Evolutionary conservation across 2,329 filamentous ascomycete species (phyloP).

Genomic region (Acrodontium crateriforme): DNA sequence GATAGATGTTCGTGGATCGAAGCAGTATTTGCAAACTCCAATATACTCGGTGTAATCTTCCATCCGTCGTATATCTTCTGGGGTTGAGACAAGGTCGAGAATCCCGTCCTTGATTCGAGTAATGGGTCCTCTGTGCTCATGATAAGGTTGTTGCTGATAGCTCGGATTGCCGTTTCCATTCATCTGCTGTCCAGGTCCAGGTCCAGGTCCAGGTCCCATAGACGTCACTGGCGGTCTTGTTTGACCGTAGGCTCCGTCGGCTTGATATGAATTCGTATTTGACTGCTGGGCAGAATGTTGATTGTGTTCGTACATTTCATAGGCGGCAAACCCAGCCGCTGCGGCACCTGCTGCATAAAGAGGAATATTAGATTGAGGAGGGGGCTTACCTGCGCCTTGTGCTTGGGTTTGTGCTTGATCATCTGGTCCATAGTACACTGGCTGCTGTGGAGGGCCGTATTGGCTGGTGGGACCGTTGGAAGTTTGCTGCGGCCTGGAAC

Average conservation of each 20-base stretch:
- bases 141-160: constrained; percentile 18
- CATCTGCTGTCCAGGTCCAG: constrained; percentile 3
- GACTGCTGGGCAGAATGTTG: constrained; percentile 3
- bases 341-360: constrained; percentile 34
- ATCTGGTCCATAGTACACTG: no score
- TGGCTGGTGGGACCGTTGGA: no score
- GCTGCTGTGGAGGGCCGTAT: no score
- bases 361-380: constrained; percentile 29
- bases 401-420: constrained; percentile 1
- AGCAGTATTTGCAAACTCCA: constrained; percentile 51
- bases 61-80: constrained; percentile 50
- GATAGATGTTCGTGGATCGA: constrained; percentile 44
- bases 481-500: no score
- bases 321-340: constrained; percentile 27
- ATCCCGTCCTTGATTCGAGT: constrained; percentile 47
- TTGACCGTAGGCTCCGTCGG: constrained; percentile 10
- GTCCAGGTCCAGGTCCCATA: not conserved
- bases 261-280: constrained; percentile 2
- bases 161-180: constrained; percentile 7
- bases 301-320: constrained; percentile 30
- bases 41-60: constrained; percentile 56
- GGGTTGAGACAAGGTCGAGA: constrained; percentile 18
- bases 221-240: constrained; percentile 8
- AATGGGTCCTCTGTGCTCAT: constrained; percentile 43
- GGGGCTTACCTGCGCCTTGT: constrained; percentile 27